These are phyloP conservation scores for Xylaria sp. DNA, from an alignment of 2,329 filamentous ascomycete species.

Conservation along the genomic window DNA sequence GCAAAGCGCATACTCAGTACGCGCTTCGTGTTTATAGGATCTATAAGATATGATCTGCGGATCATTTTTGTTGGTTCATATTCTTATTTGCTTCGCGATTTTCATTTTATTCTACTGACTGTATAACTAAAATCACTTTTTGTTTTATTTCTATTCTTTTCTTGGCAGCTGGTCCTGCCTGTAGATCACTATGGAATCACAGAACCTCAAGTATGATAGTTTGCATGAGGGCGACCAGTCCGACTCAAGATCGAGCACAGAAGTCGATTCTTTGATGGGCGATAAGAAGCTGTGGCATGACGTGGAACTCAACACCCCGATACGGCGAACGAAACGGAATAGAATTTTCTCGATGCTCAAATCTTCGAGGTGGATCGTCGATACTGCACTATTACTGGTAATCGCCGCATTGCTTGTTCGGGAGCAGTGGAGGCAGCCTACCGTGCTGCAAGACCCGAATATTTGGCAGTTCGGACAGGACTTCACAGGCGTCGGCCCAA, in stretches of 20 bases:
- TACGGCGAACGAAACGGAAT: conserved; percentile 31
- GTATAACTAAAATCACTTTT: not conserved
- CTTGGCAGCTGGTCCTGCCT: conserved; percentile 19
- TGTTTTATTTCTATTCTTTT: not conserved
- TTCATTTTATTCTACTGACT: not conserved
- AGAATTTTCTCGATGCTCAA: conserved; percentile 36
- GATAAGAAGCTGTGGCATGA: conserved; percentile 45
- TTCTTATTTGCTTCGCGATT: not conserved
- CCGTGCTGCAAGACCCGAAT: conserved; percentile 29
- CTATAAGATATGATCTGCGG: conserved; percentile 5
- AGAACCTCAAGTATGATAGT: conserved; percentile 41
- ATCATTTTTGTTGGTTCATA: not conserved
- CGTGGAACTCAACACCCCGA: conserved; percentile 36
- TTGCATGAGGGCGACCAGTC: conserved; percentile 44
- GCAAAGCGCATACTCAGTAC: not conserved
- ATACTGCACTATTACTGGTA: conserved; percentile 46
- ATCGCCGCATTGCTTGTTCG: conserved; percentile 46
- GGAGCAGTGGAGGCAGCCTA: conserved; percentile 32
- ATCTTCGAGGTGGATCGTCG: conserved; percentile 46
- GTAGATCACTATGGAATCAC: conserved; percentile 33
- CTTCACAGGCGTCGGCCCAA: conserved; percentile 44
- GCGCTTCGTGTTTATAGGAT: not conserved
- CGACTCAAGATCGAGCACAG: conserved; percentile 46
- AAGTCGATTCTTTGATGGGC: conserved; percentile 49
- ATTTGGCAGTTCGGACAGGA: conserved; percentile 48